A percentile compares a stretch with the other conserved stretches of the same genome.
Evolutionary conservation across 2,329 filamentous ascomycete genomes (phyloP).

Genomic region (Aspergillus costaricaensis): DNA sequence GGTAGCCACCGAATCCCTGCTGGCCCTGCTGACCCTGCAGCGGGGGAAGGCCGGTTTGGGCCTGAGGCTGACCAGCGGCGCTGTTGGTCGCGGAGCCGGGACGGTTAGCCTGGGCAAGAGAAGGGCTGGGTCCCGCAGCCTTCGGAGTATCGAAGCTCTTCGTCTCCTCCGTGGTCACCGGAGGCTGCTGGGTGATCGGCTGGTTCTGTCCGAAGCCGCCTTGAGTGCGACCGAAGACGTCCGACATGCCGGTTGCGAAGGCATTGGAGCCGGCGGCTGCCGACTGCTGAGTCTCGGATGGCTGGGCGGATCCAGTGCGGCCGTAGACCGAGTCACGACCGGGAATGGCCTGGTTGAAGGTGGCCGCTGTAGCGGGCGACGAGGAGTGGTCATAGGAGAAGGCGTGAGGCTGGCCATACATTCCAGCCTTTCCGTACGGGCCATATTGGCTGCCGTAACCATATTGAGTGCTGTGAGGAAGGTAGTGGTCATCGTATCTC

Average conservation of each 20-base stretch:
- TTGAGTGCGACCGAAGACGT: constrained; percentile 61
- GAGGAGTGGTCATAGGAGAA: constrained; percentile 68
- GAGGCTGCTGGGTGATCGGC: constrained; percentile 53
- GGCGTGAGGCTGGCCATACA: constrained; percentile 65
- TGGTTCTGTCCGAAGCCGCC: constrained; percentile 60
- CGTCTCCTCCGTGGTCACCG: constrained; percentile 54
- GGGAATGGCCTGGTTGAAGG: constrained; percentile 45
- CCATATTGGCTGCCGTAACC: constrained; percentile 55
- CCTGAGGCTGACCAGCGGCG: constrained; percentile 52
- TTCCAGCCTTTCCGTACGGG: constrained; percentile 59
- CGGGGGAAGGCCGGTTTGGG: constrained; percentile 55
- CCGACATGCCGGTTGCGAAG: constrained; percentile 55
- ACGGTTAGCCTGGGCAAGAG: constrained; percentile 63
- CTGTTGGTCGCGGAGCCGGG: constrained; percentile 65
- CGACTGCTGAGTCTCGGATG: constrained; percentile 57
- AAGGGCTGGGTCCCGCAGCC: constrained; percentile 60
- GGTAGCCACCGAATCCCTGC: constrained; percentile 60
- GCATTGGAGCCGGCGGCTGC: constrained; percentile 52
- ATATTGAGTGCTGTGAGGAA: constrained; percentile 55
- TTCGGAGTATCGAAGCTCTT: constrained; percentile 62
- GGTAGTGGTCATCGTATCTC: constrained; percentile 51
- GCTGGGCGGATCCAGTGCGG: constrained; percentile 59
- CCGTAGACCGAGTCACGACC: constrained; percentile 61
- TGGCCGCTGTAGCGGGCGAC: constrained; percentile 61
- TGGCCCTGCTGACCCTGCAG: constrained; percentile 57